phyloP scores from a whole-genome alignment of 371 early-diverging fungal genomes.

The Capillidium heterosporum region DNA sequence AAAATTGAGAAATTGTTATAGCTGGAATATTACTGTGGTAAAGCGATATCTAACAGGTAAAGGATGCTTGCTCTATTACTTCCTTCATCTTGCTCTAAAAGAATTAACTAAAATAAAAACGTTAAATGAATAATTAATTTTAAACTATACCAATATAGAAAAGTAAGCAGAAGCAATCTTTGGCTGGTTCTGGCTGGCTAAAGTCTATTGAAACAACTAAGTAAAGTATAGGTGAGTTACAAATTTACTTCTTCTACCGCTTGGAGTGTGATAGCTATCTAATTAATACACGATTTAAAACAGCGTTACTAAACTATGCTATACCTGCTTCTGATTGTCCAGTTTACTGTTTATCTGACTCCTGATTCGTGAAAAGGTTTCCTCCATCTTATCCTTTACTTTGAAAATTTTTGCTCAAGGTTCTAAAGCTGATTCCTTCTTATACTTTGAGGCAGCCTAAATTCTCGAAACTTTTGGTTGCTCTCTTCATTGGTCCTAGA shows the following conservation, averaged over 20 bases:
- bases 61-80: slow-evolving; percentile 46
- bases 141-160: slow-evolving; percentile 51
- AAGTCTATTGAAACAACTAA: slow-evolving; percentile 24
- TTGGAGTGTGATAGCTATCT: slow-evolving; percentile 53
- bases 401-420: neutral
- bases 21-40: slow-evolving; percentile 37
- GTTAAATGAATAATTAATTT: neutral
- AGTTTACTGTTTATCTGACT: slow-evolving; percentile 56
- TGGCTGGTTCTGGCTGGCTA: slow-evolving; percentile 46
- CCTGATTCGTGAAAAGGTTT: slow-evolving; percentile 25
- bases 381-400: slow-evolving; percentile 19
- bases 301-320: neutral
- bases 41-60: slow-evolving; percentile 61
- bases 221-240: neutral
- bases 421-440: neutral
- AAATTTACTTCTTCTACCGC: slow-evolving; percentile 65
- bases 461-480: neutral
- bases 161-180: slow-evolving; percentile 69
- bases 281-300: neutral
- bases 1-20: slow-evolving; percentile 11
- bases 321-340: slow-evolving; percentile 61
- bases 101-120: slow-evolving; percentile 44
- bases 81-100: slow-evolving; percentile 25
- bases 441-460: neutral
- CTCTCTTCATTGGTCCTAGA: neutral